Evolutionary conservation across 2,329 filamentous ascomycete species (phyloP).

Genomic region (Ceratocystis huliohia): DNA sequence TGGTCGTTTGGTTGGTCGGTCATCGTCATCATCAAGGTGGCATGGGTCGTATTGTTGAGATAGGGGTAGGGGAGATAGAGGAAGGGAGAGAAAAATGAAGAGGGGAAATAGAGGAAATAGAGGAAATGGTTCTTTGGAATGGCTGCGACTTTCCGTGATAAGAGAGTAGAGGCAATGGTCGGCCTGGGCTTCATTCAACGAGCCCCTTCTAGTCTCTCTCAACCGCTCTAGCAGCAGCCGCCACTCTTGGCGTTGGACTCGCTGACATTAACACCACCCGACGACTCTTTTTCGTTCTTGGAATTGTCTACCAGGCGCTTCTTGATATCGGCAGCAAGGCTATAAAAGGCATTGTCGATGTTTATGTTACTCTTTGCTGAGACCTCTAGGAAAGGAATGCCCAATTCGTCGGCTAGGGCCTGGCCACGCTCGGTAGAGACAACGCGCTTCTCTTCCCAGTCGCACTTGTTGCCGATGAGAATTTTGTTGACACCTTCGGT

Average conservation of each 20-base stretch:
- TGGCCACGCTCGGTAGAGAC: constrained; percentile 90
- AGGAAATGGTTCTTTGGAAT: not conserved
- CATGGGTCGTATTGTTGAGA: not conserved
- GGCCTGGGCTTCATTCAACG: not conserved
- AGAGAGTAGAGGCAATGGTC: not conserved
- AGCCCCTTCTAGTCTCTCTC: not conserved
- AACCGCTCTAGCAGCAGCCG: constrained; percentile 60
- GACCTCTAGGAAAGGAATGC: constrained; percentile 96
- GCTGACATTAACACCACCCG: constrained; percentile 55
- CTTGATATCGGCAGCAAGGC: constrained; percentile 91
- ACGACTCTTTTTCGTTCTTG: constrained; percentile 54
- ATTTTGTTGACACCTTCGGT: constrained; percentile 99
- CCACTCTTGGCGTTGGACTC: constrained; percentile 44
- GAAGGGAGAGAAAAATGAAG: not conserved
- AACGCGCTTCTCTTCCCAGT: constrained; percentile 98
- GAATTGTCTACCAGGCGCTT: constrained; percentile 89
- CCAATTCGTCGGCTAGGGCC: constrained; percentile 83
- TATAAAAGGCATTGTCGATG: constrained; percentile 97
- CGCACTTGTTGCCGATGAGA: constrained; percentile 98
- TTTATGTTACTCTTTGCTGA: constrained; percentile 99
- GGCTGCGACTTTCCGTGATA: no score
- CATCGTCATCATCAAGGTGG: constrained; percentile 5
- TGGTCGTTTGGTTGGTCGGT: not conserved
- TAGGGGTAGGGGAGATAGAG: no score
- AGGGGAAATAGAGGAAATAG: not conserved